Evolutionary conservation across 305 asterid species (phyloP).

Genomic region (Stenogyne calaminthoides): DNA sequence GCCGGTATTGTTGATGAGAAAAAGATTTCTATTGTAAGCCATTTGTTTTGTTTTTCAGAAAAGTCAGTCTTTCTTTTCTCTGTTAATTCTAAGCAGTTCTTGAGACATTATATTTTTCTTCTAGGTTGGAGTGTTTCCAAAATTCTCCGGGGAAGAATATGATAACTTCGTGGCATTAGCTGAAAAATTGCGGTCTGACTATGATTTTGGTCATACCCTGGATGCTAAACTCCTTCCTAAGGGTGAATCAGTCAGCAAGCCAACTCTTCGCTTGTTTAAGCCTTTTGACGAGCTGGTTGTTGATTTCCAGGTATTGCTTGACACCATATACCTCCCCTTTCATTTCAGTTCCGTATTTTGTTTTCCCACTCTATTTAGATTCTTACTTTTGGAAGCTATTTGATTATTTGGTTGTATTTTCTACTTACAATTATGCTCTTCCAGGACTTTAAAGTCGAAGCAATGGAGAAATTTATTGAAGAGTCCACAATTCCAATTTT

Average conservation of each 20-base stretch:
- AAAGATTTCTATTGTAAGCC: slow-evolving; percentile 56
- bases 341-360: not conserved
- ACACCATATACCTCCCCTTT: not conserved
- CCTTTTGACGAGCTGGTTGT: slow-evolving; percentile 79
- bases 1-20: slow-evolving; percentile 52
- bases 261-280: slow-evolving; percentile 78
- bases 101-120: slow-evolving; percentile 2
- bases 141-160: slow-evolving; percentile 69
- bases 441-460: slow-evolving; percentile 70
- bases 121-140: slow-evolving; percentile 82
- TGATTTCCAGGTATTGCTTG: slow-evolving; percentile 60
- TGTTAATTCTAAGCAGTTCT: not conserved
- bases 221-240: slow-evolving; percentile 71
- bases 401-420: not conserved
- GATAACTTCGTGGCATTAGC: slow-evolving; percentile 60
- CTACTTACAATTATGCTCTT: not conserved
- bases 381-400: not conserved
- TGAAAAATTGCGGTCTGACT: slow-evolving; percentile 75
- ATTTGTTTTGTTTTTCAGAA: not conserved
- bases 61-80: not conserved
- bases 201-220: slow-evolving; percentile 66
- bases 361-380: not conserved
- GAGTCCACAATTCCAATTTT: slow-evolving; percentile 57
- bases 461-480: slow-evolving; percentile 64
- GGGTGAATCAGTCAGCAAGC: slow-evolving; percentile 64